Percentiles rank a stretch among this genome's conserved stretches.
Evolutionary conservation across 345 rosid genomes (phyloP).

Genomic region (Eucalyptus victrix): DNA sequence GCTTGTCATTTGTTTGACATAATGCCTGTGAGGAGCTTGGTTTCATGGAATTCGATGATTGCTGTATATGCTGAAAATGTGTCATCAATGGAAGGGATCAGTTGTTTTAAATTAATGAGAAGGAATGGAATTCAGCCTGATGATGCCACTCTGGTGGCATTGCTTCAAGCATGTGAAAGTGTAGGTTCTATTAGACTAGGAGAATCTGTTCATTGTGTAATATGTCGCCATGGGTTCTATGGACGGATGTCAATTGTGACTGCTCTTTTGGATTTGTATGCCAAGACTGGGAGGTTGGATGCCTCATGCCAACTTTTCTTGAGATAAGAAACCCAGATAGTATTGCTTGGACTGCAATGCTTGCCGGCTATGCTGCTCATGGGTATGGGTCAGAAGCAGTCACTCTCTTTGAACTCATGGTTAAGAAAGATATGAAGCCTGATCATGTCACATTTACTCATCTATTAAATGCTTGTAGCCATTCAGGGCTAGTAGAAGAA

Average conservation of each 20-base stretch:
- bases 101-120: slow-evolving; percentile 28
- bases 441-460: slow-evolving; percentile 78
- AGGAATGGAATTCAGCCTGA: slow-evolving; percentile 27
- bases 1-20: slow-evolving; percentile 33
- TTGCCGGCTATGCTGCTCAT: slow-evolving; percentile 54
- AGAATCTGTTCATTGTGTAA: slow-evolving; percentile 34
- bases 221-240: slow-evolving; percentile 17
- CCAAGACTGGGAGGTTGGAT: slow-evolving; percentile 45
- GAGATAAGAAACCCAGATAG: slow-evolving; percentile 41
- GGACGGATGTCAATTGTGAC: slow-evolving; percentile 18
- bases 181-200: slow-evolving; percentile 36
- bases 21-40: slow-evolving; percentile 28
- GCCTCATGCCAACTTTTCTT: slow-evolving; percentile 14
- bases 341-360: slow-evolving; percentile 80
- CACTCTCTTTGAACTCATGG: slow-evolving; percentile 41
- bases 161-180: slow-evolving; percentile 41
- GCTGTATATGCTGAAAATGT: slow-evolving; percentile 20
- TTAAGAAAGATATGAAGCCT: slow-evolving; percentile 25
- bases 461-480: slow-evolving; percentile 68
- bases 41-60: slow-evolving; percentile 61
- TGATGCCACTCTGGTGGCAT: slow-evolving; percentile 36
- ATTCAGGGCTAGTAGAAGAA: slow-evolving; percentile 49
- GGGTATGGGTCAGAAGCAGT: slow-evolving; percentile 56
- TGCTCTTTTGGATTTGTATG: slow-evolving; percentile 35
- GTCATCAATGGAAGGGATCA: slow-evolving; percentile 21